A percentile compares a stretch with the other conserved stretches of the same genome.
These are phyloP conservation scores for Saksenaea vasiformis DNA, from an alignment of 371 early-diverging fungal genomes.

Conservation along the genomic window DNA sequence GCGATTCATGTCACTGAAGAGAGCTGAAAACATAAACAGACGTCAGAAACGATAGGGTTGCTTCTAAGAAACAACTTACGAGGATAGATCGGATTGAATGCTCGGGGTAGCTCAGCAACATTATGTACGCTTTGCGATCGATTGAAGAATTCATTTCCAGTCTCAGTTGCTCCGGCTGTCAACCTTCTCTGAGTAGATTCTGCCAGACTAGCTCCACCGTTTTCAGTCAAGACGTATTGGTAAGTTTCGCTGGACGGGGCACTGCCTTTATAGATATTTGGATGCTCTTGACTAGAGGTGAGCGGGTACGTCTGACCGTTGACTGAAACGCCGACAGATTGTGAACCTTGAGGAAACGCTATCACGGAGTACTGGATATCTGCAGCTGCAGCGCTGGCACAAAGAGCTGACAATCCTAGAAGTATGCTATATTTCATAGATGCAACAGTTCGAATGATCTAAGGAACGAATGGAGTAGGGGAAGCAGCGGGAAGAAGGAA, in stretches of 20 bases:
- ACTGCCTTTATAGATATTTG: slow-evolving; percentile 32
- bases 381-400: slow-evolving; percentile 16
- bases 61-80: slow-evolving; percentile 23
- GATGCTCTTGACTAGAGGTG: slow-evolving; percentile 16
- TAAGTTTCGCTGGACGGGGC: slow-evolving; percentile 31
- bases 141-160: slow-evolving; percentile 57
- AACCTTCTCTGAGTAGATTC: slow-evolving; percentile 33
- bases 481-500: background rate
- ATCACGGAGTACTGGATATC: slow-evolving; percentile 41
- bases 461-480: background rate
- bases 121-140: slow-evolving; percentile 36
- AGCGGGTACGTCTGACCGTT: slow-evolving; percentile 33
- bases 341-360: slow-evolving; percentile 36
- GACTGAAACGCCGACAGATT: slow-evolving; percentile 32
- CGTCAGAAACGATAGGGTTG: background rate
- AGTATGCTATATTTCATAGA: background rate
- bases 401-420: background rate
- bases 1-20: slow-evolving; percentile 33
- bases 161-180: slow-evolving; percentile 32
- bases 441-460: background rate
- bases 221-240: slow-evolving; percentile 28
- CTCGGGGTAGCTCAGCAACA: slow-evolving; percentile 52
- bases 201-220: background rate
- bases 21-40: slow-evolving; percentile 15
- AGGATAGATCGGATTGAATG: slow-evolving; percentile 40